Percentiles rank a stretch among this genome's conserved stretches.
phyloP scores from a whole-genome alignment of 345 rosid species.

The Hibiscus syriacus region DNA sequence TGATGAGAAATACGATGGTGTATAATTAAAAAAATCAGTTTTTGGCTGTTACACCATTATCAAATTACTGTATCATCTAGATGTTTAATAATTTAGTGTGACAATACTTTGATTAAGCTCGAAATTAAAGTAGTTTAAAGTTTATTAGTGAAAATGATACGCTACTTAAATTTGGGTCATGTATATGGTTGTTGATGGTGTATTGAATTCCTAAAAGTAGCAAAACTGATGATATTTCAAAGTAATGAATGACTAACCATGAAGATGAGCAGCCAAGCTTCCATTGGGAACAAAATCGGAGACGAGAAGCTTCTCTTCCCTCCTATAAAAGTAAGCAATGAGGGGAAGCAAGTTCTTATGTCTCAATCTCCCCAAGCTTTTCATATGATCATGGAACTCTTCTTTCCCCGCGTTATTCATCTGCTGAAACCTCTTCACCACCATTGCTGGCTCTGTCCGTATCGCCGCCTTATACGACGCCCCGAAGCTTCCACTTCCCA shows the following conservation, averaged over 20 bases:
- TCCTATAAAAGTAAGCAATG: constrained; percentile 77
- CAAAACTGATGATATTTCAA: background rate
- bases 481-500: constrained; percentile 85
- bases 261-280: constrained; percentile 78
- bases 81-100: no score
- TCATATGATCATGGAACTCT: constrained; percentile 84
- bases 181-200: no score
- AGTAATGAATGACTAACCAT: constrained; percentile 38
- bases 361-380: constrained; percentile 58
- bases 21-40: no score
- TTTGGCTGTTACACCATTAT: no score
- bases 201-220: no score
- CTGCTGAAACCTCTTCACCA: constrained; percentile 79
- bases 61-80: no score
- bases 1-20: no score
- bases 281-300: constrained; percentile 45
- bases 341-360: constrained; percentile 72
- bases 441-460: constrained; percentile 41
- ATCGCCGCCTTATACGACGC: constrained; percentile 70
- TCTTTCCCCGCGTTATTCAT: constrained; percentile 76
- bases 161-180: no score
- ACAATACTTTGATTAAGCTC: no score
- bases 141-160: no score
- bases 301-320: constrained; percentile 82
- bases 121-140: no score